A percentile compares a stretch with the other conserved stretches of the same genome.
Conservation (phyloP, 2,329 filamentous ascomycete genomes). For the Colletotrichum tropicale region DNA sequence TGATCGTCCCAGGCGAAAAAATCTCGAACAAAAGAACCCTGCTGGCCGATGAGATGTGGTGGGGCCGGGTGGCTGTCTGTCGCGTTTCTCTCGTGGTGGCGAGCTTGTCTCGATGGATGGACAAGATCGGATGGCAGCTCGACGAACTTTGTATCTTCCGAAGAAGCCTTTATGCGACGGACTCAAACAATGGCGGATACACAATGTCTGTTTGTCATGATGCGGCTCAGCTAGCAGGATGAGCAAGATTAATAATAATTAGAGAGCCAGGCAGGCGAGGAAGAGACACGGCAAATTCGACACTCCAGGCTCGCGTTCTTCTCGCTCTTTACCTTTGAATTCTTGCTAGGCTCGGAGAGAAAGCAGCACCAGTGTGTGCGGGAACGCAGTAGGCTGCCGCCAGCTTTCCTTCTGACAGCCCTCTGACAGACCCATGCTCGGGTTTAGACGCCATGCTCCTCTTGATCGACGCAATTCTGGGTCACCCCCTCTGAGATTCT, state of each 20-base stretch:
- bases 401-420: not conserved
- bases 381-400: not conserved
- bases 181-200: not conserved
- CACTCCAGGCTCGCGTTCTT: not conserved
- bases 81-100: not conserved
- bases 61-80: not conserved
- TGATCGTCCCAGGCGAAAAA: not conserved
- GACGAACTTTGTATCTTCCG: not conserved
- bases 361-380: not conserved
- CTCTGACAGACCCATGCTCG: conserved; percentile 5
- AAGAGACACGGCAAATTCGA: not conserved
- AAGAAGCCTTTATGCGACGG: not conserved
- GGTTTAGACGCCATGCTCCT: not conserved
- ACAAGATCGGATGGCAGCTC: not conserved
- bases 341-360: not conserved
- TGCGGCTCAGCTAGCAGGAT: not conserved
- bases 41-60: not conserved
- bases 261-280: not conserved
- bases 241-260: not conserved
- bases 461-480: not conserved
- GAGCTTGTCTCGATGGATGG: not conserved
- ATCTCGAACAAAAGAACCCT: not conserved
- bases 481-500: not conserved
- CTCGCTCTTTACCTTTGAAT: not conserved
- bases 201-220: not conserved